Evolutionary conservation across 2,329 filamentous ascomycete species (phyloP), one percentile per base, ranked within the genome.

Genomic region (Xenosphaeropsis pyriputrescens): DNA sequence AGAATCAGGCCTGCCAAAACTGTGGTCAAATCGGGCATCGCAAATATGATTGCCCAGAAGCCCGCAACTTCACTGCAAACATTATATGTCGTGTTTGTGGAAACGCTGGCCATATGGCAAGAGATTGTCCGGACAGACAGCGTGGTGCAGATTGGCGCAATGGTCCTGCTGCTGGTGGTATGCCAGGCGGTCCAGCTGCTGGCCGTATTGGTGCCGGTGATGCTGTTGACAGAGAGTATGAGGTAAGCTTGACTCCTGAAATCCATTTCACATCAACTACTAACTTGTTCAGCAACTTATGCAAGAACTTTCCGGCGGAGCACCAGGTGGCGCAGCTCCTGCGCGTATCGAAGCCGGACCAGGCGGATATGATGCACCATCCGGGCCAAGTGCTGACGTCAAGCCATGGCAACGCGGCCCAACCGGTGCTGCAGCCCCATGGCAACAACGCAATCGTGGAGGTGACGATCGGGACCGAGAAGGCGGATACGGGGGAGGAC

Each of bases 1-100:
- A 98, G 59, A 98, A 98, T 61, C 91, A 98, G 60, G 91, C 91
- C 47, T 98, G 91, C 64, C 91, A 98, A 66, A 98, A 98, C 68
- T 98, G 85, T 62, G 91, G 91, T 51, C 86, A 96, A 70, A 98
- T 98, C 47, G 91, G 91, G 43, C 91, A 98, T 61, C 81, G 91
- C 62, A 98, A 98, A 64, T 96, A 95, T 59, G 91, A 98, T 57
- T 98, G 91, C 52, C 91, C 91, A 12, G 85, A 98, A 64, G 85
- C 91, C 60, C 85, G 88, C 57, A 98, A 98, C 64, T 96, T 82
- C 63, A 98, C 91, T n/a, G 88, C 91, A 52, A 96, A 86, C 62
- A 96, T 98, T 58, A 96, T 98, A 56, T 98, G 91, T 64, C 88
- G 89, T 52, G 83, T 95, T 51, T 98, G 91, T 64, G 91, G 91